Base-by-base conservation (phyloP, 2,329 filamentous ascomycete genomes). In the Ampelomyces quisqualis region DNA sequence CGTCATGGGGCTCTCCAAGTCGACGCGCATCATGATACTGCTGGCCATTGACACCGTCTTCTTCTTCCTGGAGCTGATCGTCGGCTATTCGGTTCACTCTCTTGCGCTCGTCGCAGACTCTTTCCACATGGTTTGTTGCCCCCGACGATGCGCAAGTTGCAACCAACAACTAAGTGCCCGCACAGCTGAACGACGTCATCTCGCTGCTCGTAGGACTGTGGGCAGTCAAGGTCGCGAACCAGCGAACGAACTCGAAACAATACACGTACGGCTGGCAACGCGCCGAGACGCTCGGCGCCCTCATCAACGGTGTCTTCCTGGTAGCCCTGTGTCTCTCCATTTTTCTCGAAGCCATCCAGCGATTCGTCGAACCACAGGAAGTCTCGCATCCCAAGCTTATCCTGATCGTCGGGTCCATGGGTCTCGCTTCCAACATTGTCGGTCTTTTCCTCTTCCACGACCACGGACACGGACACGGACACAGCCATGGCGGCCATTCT, bases 181-280 rank as follows among this genome's bases (percentile, higher is more conserved):
- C 38, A 15, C 38, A 90, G 86, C 77, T 98, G 47, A 98, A 98
- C 75, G 93, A 98, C 80, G 93, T 98, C 57, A 85, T 98, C 47
- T 97, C 93, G 1, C 76, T 98, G 10, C 79, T 85, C 41, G 91
- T 98, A 48, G 93, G 93, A 51, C 72, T 97, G 27, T 98, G 93
- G 91, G 93, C 93, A 38, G 93, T 98, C 39, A 88, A 85, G 49
- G 87, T 94, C 35, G 88, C 90, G 18, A 87, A 87, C 66, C 83
- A 87, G 60, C 87, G 84, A 53, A 87, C 85, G 0, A 77, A 69
- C 45, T 94, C 90, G 7, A 90, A 95, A 60, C 88, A 86, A 68
- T 98, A 93, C 67, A 96, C 93, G 11, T 98, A 96, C 68, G 93
- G 93, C 42, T 98, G 90, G 88, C 86, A 97, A 75, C 88, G 93